Evolutionary conservation across 129 eudicot species (phyloP), one percentile per base, ranked within the genome.

Genomic region (Heracleum sosnowskyi): DNA sequence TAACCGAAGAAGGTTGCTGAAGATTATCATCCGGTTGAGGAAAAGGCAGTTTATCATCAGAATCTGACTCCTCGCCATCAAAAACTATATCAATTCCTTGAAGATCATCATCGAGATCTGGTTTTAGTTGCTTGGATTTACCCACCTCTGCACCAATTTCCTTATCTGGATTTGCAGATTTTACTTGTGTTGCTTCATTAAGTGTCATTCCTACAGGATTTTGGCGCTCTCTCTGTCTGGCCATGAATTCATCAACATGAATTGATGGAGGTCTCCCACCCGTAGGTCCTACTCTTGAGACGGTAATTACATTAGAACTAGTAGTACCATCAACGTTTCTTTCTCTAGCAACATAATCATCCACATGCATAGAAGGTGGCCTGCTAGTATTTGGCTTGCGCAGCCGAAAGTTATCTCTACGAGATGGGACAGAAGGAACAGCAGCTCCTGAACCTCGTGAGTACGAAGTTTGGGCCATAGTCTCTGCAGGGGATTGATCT

Each of bases 341-440:
- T 83, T 94, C 99, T 84, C 99, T 87, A 16, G 99, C 99, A 84
- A 95, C 96, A 82, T 95, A 95, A 80, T 95, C 99, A 83, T 95
- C 99, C 76, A 95, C 97, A 69, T 95, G 99, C 99, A 90, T 92
- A 47, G 99, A 95, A 77, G 99, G 97, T 12, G 99, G 99, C 86
- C 99, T 85, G 88, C 99, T 95, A 35, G 97, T 95, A 77, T 95
- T 92, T 51, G 99, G 99, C 87, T 95, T 95, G 44, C 99, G 97
- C 76, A 88, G 93, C 76, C 98, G 85, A 80, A 94, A 91, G 44
- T 86, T 86, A 73, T 95, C 99, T 81, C 99, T 88, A 20, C 99
- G 97, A 51, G 96, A 87, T 5, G 97, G 92, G 20, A 88, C 96
- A 4, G 90, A 82, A 69, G 97, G 83, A 11, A 86, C 80, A 20